Conservation (phyloP, 2,329 filamentous ascomycete species). For the Aspergillus hortae region DNA sequence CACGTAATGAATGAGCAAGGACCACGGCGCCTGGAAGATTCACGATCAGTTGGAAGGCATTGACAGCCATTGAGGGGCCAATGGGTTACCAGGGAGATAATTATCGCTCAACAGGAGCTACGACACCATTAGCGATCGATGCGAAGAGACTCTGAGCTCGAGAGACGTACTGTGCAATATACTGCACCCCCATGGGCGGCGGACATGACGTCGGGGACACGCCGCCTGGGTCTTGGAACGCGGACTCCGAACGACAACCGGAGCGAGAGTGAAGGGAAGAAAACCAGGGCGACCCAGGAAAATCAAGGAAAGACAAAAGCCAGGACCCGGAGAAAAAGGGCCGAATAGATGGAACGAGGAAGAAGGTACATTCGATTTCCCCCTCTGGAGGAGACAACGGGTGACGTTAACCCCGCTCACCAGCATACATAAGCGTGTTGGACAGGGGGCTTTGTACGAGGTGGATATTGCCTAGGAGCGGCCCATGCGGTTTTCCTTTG, state of each 20-base stretch:
- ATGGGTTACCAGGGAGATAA: constrained; percentile 77
- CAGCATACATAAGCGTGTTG: neutral
- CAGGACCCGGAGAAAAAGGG: neutral
- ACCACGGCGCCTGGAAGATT: constrained; percentile 72
- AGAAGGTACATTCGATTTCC: neutral
- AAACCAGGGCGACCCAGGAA: neutral
- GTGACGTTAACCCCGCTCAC: neutral
- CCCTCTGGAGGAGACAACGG: neutral
- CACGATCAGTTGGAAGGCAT: constrained; percentile 7
- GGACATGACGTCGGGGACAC: constrained; percentile 33
- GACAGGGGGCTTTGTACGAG: neutral
- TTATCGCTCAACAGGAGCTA: constrained; percentile 89
- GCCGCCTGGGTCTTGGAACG: neutral
- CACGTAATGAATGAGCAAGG: constrained; percentile 87
- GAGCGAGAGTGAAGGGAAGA: neutral
- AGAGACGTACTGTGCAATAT: constrained; percentile 59
- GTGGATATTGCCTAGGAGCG: neutral
- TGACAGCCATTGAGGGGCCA: neutral
- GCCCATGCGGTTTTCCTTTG: too few relatives aligned
- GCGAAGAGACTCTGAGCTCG: constrained; percentile 9
- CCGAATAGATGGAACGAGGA: neutral
- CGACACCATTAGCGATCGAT: constrained; percentile 5
- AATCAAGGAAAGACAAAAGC: neutral
- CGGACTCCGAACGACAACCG: neutral
- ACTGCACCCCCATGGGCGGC: constrained; percentile 51